These are phyloP conservation scores for Gyrodon lividus DNA, from an alignment of 768 basidiomycete genomes.

Conservation along the genomic window DNA sequence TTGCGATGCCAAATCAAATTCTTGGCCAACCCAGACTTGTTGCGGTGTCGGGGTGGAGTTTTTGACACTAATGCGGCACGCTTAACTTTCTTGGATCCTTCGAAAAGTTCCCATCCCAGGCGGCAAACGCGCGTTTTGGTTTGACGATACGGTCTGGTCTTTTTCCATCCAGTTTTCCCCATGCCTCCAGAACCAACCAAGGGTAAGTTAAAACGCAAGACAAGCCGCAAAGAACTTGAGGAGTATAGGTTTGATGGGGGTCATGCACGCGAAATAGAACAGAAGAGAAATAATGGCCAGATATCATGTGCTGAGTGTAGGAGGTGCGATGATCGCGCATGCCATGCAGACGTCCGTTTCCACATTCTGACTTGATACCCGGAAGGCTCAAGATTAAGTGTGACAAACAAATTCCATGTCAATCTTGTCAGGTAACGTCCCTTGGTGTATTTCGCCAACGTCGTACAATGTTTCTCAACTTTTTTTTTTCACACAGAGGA, in stretches of 20 bases:
- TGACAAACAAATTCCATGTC: conserved; percentile 79
- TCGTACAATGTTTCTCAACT: not conserved
- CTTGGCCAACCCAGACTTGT: too few relatives aligned
- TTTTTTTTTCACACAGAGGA: conserved; percentile 38
- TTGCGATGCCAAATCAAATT: not conserved
- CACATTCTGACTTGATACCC: conserved; percentile 21
- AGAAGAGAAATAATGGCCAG: conserved; percentile 72
- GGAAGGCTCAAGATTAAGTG: conserved; percentile 81
- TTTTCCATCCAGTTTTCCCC: conserved; percentile 8
- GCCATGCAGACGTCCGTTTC: conserved; percentile 19
- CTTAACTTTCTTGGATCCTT: conserved; percentile 19
- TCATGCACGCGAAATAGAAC: conserved; percentile 66
- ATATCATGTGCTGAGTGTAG: conserved; percentile 82
- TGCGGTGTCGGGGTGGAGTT: conserved; percentile 3
- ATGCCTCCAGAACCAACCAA: conserved; percentile 62
- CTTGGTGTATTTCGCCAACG: not conserved
- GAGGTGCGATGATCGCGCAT: conserved; percentile 61
- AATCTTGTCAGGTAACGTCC: conserved; percentile 62
- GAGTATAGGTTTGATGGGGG: conserved; percentile 50
- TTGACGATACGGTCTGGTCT: conserved; percentile 2
- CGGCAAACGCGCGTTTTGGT: conserved; percentile 13
- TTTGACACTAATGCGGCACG: conserved; percentile 30
- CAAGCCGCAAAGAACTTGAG: conserved; percentile 49
- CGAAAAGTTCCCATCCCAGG: conserved; percentile 16
- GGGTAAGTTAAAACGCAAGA: conserved; percentile 48